phyloP scores from a whole-genome alignment of 108 stramenopile genomes.

The Cyclotella baltica region DNA sequence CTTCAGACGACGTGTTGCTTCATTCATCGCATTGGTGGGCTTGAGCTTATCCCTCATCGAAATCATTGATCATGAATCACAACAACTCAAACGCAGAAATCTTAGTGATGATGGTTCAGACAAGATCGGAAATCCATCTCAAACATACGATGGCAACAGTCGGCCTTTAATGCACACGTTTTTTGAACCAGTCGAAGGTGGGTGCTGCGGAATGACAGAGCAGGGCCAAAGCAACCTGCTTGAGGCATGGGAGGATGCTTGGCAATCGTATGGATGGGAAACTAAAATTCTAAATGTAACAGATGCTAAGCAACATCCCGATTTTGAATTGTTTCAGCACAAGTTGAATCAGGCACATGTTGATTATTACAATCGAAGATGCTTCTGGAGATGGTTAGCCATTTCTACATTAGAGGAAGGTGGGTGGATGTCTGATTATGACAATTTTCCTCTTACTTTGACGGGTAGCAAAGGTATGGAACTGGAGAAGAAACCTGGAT shows the following conservation, averaged over 20 bases:
- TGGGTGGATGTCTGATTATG: slow-evolving; percentile 1
- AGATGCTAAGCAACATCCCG: neutral
- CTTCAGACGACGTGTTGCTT: no score
- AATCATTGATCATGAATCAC: no score
- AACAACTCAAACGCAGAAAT: no score
- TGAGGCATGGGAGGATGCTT: neutral
- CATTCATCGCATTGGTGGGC: no score
- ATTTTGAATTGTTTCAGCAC: neutral
- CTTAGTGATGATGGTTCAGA: no score
- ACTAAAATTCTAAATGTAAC: neutral
- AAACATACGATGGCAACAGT: no score
- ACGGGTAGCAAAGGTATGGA: neutral
- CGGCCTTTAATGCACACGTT: slow-evolving; percentile 8
- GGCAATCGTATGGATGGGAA: neutral
- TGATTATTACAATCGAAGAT: slow-evolving; percentile 5
- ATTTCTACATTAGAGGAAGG: neutral
- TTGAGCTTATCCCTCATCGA: no score
- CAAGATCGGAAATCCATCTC: no score
- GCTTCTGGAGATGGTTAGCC: slow-evolving; percentile 22
- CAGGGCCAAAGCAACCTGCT: neutral
- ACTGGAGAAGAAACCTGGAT: neutral
- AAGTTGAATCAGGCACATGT: slow-evolving; percentile 8
- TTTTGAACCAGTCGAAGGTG: slow-evolving; percentile 15
- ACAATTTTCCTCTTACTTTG: slow-evolving; percentile 4
- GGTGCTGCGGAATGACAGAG: slow-evolving; percentile 19